Evolutionary conservation across 768 basidiomycete genomes (phyloP), one percentile per base, ranked within the genome.

Genomic region (Mycena galericulata): DNA sequence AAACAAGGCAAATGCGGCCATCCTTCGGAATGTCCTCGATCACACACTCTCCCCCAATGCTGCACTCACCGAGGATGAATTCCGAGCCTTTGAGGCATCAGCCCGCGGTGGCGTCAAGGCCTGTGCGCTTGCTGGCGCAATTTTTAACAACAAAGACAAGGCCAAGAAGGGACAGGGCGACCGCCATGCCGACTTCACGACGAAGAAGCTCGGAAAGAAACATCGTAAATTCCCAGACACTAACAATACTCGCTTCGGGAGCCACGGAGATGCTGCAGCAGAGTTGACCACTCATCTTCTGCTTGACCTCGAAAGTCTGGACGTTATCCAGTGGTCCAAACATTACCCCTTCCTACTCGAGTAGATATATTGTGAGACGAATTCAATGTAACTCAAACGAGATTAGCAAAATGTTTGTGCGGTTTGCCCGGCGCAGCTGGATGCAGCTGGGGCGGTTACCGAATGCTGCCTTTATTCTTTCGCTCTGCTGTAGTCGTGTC

Each of bases 71-170:
- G 58, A 7, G 4, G 65, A 56, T 3, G 59, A 73, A 43, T 45
- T 27, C 14, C 43, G 41, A 0, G 74, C 74, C 1, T 46, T 70
- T 22, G 67, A 65, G 27, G n/a, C 57, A 0, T 65, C 70, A 11
- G 34, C 72, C 15, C 47, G 70, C 54, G 57, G 78, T 61, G 71
- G 62, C 1, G 66, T 70, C 1, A 75, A 75, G 45, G 38, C 61
- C 29, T 68, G 41, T 0, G 64, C 62, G 38, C 70, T 67, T 17
- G 72, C 36, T 32, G 72, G 60, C 32, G 58, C 69, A 1, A 34
- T 82, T 5, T 75, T 80, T 43, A 74, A 76, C 30, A 65, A 82
- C 72, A 78, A 78, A 69, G 76, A 77, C 38, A 72, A 79, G n/a
- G n/a, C n/a, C 55, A 82, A 79, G 60, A 76, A 76, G 41, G 80